Evolutionary conservation across 768 basidiomycete genomes (phyloP), one percentile per base, ranked within the genome.

Genomic region (Suillus alpinus): DNA sequence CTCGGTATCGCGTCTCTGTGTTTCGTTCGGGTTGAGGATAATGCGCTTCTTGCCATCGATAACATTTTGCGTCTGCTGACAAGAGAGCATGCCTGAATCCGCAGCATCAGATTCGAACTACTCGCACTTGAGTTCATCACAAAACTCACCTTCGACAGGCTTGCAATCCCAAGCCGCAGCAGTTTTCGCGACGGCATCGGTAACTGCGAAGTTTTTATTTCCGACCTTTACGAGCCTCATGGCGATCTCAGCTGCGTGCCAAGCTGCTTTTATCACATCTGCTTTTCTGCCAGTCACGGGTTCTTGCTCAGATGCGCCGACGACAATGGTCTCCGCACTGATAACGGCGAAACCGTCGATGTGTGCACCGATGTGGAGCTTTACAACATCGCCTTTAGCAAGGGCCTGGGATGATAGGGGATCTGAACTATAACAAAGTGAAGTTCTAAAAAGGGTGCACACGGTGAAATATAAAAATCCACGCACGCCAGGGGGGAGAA

Each of bases 1-100:
- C 69, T 98, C 94, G 62, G 91, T 90, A 63, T 95, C 95, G 66
- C 86, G 82, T 75, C 85, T 92, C 75, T 95, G 94, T 49, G 80
- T 76, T 62, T 95, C 90, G 41, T 83, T 86, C 31, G 95, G 95
- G 78, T 95, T 95, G 62, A 95, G 76, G 65, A 98, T 93, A 71
- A 98, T 87, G 32, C 94, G 85, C 80, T 97, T 98, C 82, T 95
- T 96, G 59, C 95, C 95, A 74, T 97, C 95, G 66, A 96, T 94
- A 62, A 94, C 86, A 68, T 95, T 93, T 71, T 94, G 91, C n/a
- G 86, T 83, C 74, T 96, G 94, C 73, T 95, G 90, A 81, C 94
- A 95, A 58, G 92, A 94, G 36, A 97, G 84, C 94, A 95, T 95
- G 59, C 95, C 92, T 94, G 61, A 14, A 6, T 59, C 18, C 43